Evolutionary conservation across 495 filamentous ascomycete species (phyloP).

Genomic region (Penicillium mononematosum): DNA sequence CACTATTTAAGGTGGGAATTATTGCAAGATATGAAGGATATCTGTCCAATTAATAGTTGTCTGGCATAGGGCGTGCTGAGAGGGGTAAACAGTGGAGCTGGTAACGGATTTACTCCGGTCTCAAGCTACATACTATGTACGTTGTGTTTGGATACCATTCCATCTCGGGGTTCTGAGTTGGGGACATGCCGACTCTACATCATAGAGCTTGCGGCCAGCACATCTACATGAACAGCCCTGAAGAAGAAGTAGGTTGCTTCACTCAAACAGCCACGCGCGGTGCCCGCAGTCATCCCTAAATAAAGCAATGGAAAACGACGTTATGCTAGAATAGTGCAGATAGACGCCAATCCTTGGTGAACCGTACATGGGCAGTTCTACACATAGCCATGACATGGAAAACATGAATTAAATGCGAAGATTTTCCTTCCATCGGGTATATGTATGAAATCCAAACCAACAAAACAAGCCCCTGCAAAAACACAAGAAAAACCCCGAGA

Average conservation of each 20-base stretch:
- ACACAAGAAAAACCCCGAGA: conserved; percentile 7
- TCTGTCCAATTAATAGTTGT: conserved; percentile 11
- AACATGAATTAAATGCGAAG: conserved; percentile 16
- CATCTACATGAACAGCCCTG: neutral
- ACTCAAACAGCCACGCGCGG: neutral
- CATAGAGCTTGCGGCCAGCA: neutral
- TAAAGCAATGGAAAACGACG: neutral
- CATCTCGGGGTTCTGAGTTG: neutral
- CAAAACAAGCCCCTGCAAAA: conserved; percentile 12
- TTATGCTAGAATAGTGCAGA: neutral
- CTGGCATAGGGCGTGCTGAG: neutral
- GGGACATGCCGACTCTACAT: neutral
- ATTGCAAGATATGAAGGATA: neutral
- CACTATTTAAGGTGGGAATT: neutral
- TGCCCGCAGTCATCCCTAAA: neutral
- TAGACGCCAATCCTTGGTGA: neutral
- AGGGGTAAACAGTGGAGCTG: conserved; percentile 10
- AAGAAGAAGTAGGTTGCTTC: neutral
- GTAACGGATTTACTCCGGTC: conserved; percentile 1
- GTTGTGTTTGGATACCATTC: neutral
- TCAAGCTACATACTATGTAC: neutral
- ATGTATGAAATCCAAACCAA: conserved; percentile 24
- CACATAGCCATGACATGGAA: neutral
- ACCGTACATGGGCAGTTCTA: neutral
- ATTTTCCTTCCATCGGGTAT: conserved; percentile 32